Conservation (phyloP, 176 grass and related monocot species). For the Oropetium thomaeum region DNA sequence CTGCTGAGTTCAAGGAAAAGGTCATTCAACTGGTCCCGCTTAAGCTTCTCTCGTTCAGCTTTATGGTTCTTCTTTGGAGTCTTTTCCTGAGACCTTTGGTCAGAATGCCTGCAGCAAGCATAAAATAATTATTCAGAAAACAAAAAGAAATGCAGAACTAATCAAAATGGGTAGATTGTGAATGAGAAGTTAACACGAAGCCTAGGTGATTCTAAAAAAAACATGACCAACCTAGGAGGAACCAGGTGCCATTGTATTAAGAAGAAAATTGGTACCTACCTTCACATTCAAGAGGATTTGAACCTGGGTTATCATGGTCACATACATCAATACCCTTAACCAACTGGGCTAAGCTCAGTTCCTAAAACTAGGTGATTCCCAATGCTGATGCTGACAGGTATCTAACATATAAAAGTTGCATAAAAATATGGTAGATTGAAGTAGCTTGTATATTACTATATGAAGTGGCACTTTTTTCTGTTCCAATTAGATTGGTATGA, state of each 20-base stretch:
- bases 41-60: slow-evolving; percentile 79
- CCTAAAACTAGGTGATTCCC: too few species aligned
- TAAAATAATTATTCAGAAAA: slow-evolving; percentile 17
- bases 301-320: too few species aligned
- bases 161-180: background rate
- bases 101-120: slow-evolving; percentile 35
- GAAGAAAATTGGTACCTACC: too few species aligned
- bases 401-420: slow-evolving; percentile 12
- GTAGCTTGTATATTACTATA: slow-evolving; percentile 1
- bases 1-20: slow-evolving; percentile 64
- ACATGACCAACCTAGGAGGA: too few species aligned
- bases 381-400: slow-evolving; percentile 1
- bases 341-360: too few species aligned
- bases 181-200: background rate
- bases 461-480: background rate
- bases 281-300: too few species aligned
- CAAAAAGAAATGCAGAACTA: background rate
- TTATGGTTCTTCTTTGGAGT: slow-evolving; percentile 73
- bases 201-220: background rate
- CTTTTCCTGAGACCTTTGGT: slow-evolving; percentile 48
- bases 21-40: slow-evolving; percentile 78
- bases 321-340: too few species aligned
- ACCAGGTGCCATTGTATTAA: too few species aligned
- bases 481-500: background rate
- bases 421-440: background rate